Evolutionary conservation across 306 rosid genomes (phyloP).

Genomic region (Prunus persica): Prunus_persica_NCBIv2 NC_034012.1:11917001-11917500

Average conservation of each 20-base stretch:
- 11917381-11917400: slow-evolving; percentile 28
- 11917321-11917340: slow-evolving; percentile 33
- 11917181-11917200: too few relatives aligned
- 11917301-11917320: slow-evolving; percentile 37
- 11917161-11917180: slow-evolving; percentile 19
- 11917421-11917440: slow-evolving; percentile 41
- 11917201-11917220: too few relatives aligned
- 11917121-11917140: slow-evolving; percentile 24
- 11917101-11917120: slow-evolving; percentile 32
- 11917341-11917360: too few relatives aligned
- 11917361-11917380: slow-evolving; percentile 25
- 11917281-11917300: slow-evolving; percentile 34
- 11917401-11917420: slow-evolving; percentile 46
- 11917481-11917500: slow-evolving; percentile 44
- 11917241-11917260: slow-evolving; percentile 30
- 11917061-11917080: slow-evolving; percentile 41
- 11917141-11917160: slow-evolving; percentile 36
- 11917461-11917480: slow-evolving; percentile 47
- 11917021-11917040: slow-evolving; percentile 49
- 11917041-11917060: slow-evolving; percentile 30
- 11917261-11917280: slow-evolving; percentile 40
- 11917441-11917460: slow-evolving; percentile 40
- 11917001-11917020: slow-evolving; percentile 56
- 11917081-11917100: slow-evolving; percentile 53
- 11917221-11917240: too few relatives aligned